Evolutionary conservation across 179 eudicot species (phyloP).

Genomic region (Drosera spatulata): DNA sequence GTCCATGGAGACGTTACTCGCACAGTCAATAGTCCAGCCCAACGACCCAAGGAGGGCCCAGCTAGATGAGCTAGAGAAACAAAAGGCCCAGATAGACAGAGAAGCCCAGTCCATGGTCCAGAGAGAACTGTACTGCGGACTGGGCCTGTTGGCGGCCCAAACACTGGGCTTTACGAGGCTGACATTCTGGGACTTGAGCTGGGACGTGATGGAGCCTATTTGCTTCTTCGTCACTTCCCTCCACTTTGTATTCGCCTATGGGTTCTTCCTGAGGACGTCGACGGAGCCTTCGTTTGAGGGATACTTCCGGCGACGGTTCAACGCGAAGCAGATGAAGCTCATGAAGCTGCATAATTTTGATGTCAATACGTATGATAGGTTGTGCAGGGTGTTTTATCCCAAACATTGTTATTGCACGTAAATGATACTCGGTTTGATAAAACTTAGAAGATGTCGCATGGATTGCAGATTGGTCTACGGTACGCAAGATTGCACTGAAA

Average conservation of each 20-base stretch:
- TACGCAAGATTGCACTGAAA: too few species aligned
- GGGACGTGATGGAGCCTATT: slow-evolving; percentile 99
- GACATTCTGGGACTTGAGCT: slow-evolving; percentile 87
- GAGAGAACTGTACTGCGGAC: slow-evolving; percentile 73
- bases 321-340: slow-evolving; percentile 53
- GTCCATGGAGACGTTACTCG: slow-evolving; percentile 54
- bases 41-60: slow-evolving; percentile 41
- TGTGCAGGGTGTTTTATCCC: slow-evolving; percentile 39
- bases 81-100: slow-evolving; percentile 51
- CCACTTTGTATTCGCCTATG: slow-evolving; percentile 79
- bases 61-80: slow-evolving; percentile 49
- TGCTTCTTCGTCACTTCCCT: slow-evolving; percentile 85
- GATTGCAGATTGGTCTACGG: too few species aligned
- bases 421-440: too few species aligned
- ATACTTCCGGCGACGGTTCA: slow-evolving; percentile 73
- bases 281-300: slow-evolving; percentile 93
- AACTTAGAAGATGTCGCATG: too few species aligned
- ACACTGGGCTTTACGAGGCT: slow-evolving; percentile 88
- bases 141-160: slow-evolving; percentile 61
- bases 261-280: slow-evolving; percentile 75
- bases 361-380: slow-evolving; percentile 43
- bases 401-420: too few species aligned
- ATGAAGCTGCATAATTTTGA: slow-evolving; percentile 45
- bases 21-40: slow-evolving; percentile 13
- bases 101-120: slow-evolving; percentile 58